Conservation (phyloP, 768 basidiomycete species). For the Mycena haematopus region DNA sequence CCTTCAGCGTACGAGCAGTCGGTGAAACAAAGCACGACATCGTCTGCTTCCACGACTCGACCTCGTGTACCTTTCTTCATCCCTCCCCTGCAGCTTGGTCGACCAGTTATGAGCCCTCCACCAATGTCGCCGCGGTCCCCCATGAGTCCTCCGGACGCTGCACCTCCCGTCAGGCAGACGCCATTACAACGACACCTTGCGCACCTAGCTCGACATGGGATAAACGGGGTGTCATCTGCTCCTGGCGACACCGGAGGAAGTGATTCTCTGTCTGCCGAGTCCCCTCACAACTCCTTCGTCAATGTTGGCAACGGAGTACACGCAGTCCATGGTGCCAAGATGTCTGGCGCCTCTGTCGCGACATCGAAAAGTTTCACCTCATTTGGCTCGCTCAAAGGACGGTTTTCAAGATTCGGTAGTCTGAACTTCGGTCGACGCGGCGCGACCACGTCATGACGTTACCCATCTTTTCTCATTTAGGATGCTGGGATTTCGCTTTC, state of each 20-base stretch:
- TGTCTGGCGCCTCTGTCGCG: slow-evolving; percentile 64
- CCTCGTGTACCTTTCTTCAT: slow-evolving; percentile 50
- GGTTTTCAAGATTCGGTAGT: slow-evolving; percentile 80
- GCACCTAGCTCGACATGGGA: slow-evolving; percentile 81
- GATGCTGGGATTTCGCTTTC: slow-evolving; percentile 20
- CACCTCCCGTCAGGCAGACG: slow-evolving; percentile 59
- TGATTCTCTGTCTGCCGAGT: slow-evolving; percentile 68
- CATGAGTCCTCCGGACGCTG: slow-evolving; percentile 34
- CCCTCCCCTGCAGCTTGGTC: slow-evolving; percentile 60
- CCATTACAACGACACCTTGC: slow-evolving; percentile 83
- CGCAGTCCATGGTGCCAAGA: slow-evolving; percentile 44
- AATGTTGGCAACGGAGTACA: slow-evolving; percentile 66
- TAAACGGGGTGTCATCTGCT: slow-evolving; percentile 81
- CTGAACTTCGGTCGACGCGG: slow-evolving; percentile 67
- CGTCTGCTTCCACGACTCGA: slow-evolving; percentile 48
- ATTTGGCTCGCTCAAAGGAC: slow-evolving; percentile 70
- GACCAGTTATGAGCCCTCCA: slow-evolving; percentile 51
- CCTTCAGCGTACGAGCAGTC: slow-evolving; percentile 58
- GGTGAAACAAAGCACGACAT: slow-evolving; percentile 49
- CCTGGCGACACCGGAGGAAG: slow-evolving; percentile 67
- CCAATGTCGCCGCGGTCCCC: slow-evolving; percentile 49
- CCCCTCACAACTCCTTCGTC: slow-evolving; percentile 77
- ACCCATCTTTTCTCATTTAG: slow-evolving; percentile 28
- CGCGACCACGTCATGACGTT: slow-evolving; percentile 32
- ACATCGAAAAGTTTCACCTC: slow-evolving; percentile 66